phyloP scores from a whole-genome alignment of 1,284 basidiomycete genomes.

The Flammula alnicola region DNA sequence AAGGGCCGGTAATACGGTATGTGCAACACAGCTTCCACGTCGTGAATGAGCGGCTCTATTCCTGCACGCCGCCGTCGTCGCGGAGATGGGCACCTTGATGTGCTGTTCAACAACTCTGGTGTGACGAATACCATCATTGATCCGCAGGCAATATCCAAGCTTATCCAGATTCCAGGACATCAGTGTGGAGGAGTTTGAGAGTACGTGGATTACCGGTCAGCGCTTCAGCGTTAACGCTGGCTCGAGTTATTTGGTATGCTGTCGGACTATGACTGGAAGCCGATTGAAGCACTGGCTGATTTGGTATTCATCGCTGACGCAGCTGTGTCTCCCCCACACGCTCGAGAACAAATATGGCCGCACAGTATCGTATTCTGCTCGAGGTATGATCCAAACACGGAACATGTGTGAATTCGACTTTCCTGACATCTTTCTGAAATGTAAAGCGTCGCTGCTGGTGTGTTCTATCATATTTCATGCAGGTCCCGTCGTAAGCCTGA shows the following conservation, averaged over 20 bases:
- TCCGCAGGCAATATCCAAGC: slow-evolving; percentile 49
- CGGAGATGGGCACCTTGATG: slow-evolving; percentile 51
- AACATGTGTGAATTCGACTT: no score
- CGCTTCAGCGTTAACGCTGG: no score
- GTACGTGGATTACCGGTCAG: slow-evolving; percentile 52
- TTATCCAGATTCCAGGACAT: no score
- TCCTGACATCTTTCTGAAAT: no score
- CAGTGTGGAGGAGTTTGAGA: slow-evolving; percentile 50
- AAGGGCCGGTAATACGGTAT: no score
- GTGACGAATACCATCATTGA: slow-evolving; percentile 47
- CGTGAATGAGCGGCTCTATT: no score
- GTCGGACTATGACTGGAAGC: no score
- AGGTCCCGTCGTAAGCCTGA: no score
- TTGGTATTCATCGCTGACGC: slow-evolving; percentile 44
- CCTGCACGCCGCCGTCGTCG: slow-evolving; percentile 49
- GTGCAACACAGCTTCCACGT: no score
- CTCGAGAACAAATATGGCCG: slow-evolving; percentile 52
- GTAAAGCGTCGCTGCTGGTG: slow-evolving; percentile 38
- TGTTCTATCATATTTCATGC: neutral
- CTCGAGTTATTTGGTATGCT: slow-evolving; percentile 47
- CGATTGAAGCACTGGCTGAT: no score
- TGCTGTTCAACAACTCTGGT: slow-evolving; percentile 58
- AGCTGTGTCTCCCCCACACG: slow-evolving; percentile 56
- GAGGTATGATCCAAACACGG: no score
- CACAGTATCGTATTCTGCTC: slow-evolving; percentile 55